Evolutionary conservation across 2,329 filamentous ascomycete species (phyloP), one percentile per base, ranked within the genome.

Genomic region (Epichloe bromicola): DNA sequence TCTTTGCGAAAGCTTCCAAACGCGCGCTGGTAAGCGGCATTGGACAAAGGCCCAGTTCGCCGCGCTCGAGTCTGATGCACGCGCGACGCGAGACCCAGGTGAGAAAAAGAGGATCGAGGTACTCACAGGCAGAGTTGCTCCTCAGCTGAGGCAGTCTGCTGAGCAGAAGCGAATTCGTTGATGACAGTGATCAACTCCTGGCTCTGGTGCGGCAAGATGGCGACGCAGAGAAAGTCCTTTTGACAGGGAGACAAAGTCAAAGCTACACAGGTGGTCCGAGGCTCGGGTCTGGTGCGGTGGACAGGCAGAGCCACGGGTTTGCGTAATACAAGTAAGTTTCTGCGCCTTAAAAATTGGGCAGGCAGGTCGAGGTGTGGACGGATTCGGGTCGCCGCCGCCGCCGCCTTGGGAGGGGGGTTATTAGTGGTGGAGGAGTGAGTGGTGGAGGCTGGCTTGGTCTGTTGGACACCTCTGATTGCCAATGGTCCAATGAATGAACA

Each of bases 101-200:
- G 54, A 48, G 54, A 58, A 54, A 53, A 51, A 46, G 45, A 53
- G 46, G 55, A 48, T 52, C 34, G 50, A 56, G 56, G 55, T 62
- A 70, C 66, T 69, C 61, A 69, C 66, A 59, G 60, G 61, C 59
- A 56, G 64, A 55, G 60, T 60, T 59, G 58, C 57, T 59, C 57
- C 41, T 43, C 53, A 58, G 57, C 53, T 62, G 57, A 60, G 53
- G 40, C 19, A 60, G 53, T 44, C 19, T 15, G 52, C 57, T 56
- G 59, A 52, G 54, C 20, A 48, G 46, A 54, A 57, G 58, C 58
- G 55, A 51, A 54, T 58, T 51, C 57, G 55, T 56, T 54, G 53
- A 51, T 54, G 52, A 57, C 53, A 55, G 23, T 41, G 49, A 55
- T 52, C 51, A 55, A 43, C 38, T 54, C 50, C 55, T 55, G 50